Evolutionary conservation across 352 stramenopile genomes (phyloP), one percentile per base, ranked within the genome.

Genomic region (Phytophthora ohioensis): DNA sequence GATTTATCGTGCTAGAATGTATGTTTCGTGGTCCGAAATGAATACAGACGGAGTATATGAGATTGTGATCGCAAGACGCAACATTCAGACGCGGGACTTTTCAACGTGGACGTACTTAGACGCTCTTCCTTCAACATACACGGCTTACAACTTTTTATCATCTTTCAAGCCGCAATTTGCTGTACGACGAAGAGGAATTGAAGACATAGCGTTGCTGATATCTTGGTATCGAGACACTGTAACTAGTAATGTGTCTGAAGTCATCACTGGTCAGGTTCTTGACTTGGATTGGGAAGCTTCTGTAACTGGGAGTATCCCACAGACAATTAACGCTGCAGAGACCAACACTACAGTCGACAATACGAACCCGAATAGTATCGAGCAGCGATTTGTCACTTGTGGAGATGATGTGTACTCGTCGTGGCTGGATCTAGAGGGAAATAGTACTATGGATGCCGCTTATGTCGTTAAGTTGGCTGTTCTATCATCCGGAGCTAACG

Each of bases 1-100:
- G 2, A 76, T 90, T 10, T 92, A 89, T 65, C 78, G 80, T 15
- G 73, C 77, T 5, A 67, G 69, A 3, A 80, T 94, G 75, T 94
- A 88, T 17, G 51, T 93, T 0, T 70, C 82, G 0, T 94, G 87
- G 87, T 59, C 60, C 1, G 87, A 94, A 46, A 76, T 78, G 48
- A 81, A 73, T 6, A 48, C 46, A 2, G 21, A 61, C 0, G 70
- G 78, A 2, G 70, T 67, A 5, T 91, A 91, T 43, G 70, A 84
- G 27, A 72, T 93, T 54, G 64, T 90, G 4, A 65, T 92, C 1
- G 76, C 75, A 3, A 66, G 74, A 38, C 78, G 82, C 0, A 88
- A 82, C 41, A 72, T 91, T 17, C 71, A 89, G 47, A 87, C 56
- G n/a, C 78, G 81, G 3, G 85, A 92, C 64, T 55, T 41, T 8